phyloP scores from a whole-genome alignment of 1,284 basidiomycete genomes.

The Coniferiporia sulphurascens region DNA sequence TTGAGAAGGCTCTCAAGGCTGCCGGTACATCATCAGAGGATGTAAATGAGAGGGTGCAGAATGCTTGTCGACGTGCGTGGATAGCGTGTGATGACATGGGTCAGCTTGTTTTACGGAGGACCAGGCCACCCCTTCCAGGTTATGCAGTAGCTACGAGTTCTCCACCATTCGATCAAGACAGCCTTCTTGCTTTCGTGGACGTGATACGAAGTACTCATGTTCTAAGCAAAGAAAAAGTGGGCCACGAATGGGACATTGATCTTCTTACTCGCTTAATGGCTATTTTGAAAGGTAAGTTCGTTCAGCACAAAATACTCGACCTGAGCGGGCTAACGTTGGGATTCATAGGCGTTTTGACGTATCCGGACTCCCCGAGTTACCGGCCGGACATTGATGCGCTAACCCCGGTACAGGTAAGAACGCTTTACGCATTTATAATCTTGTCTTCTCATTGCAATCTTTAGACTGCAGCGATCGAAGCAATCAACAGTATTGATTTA shows the following conservation, averaged over 20 bases:
- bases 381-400: slow-evolving; percentile 81
- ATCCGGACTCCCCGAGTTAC: slow-evolving; percentile 80
- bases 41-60: slow-evolving; percentile 39
- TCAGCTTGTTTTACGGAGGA: slow-evolving; percentile 38
- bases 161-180: slow-evolving; percentile 79
- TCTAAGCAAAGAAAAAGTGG: slow-evolving; percentile 42
- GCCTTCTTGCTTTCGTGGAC: slow-evolving; percentile 75
- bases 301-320: slow-evolving; percentile 22
- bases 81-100: slow-evolving; percentile 67
- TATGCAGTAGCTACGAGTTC: slow-evolving; percentile 18
- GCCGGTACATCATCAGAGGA: slow-evolving; percentile 37
- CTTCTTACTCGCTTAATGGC: slow-evolving; percentile 65
- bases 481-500: slow-evolving; percentile 65
- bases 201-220: slow-evolving; percentile 58
- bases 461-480: slow-evolving; percentile 66
- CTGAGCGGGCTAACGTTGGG: slow-evolving; percentile 2
- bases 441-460: slow-evolving; percentile 13
- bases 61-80: slow-evolving; percentile 65
- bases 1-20: slow-evolving; percentile 73
- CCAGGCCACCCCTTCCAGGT: slow-evolving; percentile 22
- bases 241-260: slow-evolving; percentile 59
- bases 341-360: slow-evolving; percentile 66
- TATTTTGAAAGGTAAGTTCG: slow-evolving; percentile 64
- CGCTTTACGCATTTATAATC: neutral
- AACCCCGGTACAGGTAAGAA: slow-evolving; percentile 73